Evolutionary conservation across 1,139 yeast species (phyloP).

Genomic region (Protomyces macrosporus): DNA sequence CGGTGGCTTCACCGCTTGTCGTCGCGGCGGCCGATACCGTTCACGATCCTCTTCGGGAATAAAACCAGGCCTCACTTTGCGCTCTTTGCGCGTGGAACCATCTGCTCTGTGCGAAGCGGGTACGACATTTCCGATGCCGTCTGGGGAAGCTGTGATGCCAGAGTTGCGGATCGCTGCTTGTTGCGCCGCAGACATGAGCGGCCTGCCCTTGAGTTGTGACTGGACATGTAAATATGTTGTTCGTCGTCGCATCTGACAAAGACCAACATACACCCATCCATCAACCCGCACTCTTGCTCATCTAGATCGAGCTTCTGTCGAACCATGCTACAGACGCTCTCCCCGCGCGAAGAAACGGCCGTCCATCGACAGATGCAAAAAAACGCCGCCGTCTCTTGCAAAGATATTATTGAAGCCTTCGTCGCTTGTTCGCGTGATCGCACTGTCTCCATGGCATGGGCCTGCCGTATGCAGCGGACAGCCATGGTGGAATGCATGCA

Average conservation of each 20-base stretch:
- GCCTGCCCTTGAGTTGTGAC: background rate
- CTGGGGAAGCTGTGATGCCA: constrained; percentile 26
- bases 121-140: constrained; percentile 27
- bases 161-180: constrained; percentile 12
- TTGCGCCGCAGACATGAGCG: background rate
- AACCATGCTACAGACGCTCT: constrained; percentile 16
- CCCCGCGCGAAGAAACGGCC: constrained; percentile 21
- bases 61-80: constrained; percentile 43
- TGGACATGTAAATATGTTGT: no score
- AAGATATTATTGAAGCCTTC: constrained; percentile 7
- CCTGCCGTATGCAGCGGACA: constrained; percentile 8
- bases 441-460: constrained; percentile 22
- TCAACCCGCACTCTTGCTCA: background rate
- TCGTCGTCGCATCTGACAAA: background rate
- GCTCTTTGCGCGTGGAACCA: constrained; percentile 41
- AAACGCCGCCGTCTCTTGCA: constrained; percentile 14
- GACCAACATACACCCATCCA: background rate
- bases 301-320: background rate
- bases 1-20: background rate
- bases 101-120: constrained; percentile 39
- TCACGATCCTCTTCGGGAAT: constrained; percentile 41
- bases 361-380: constrained; percentile 22
- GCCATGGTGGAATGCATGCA: constrained; percentile 24
- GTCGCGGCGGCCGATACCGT: constrained; percentile 33
- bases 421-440: constrained; percentile 16